Base-by-base conservation (phyloP, 1,139 yeast genomes). In the Suhomyces anneliseae region DNA sequence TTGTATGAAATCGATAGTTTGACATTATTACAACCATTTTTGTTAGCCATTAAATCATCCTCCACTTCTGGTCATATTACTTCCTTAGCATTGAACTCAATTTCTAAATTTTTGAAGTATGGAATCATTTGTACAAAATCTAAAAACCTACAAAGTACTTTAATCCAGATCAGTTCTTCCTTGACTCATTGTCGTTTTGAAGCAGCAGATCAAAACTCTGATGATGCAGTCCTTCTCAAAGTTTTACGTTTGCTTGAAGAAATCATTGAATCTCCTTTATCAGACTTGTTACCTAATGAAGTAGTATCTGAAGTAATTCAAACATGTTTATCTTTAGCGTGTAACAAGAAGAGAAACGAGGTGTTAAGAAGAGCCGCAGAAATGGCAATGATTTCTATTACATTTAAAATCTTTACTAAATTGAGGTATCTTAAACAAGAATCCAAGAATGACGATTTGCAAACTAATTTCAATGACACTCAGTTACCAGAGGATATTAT, bases 141-240 rank as follows among this genome's bases (percentile, higher is more conserved):
- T 62, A 64, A 80, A 64, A 69, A 77, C 69, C 51, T 79, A 36
- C 76, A 73, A 43, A 72, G 67, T 43, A 64, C 85, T 27, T 68
- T 87, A 54, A 74, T 82, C 11, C 86, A 84, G 57, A 74, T 85
- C 47, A 79, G 86, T 15, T 79, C 88, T 14, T 87, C 97, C 0
- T 77, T 95, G 49, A 89, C 98, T 0, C 97, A 90, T 61, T 93
- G 99, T 66, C 81, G 97, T 35, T 95, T 93, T 63, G 98, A 93
- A 69, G 97, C 97, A 1, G 88, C 95, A 0, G 97, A 92, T 61
- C 96, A 90, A 62, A 81, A 86, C 38, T 86, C 92, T 37, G 99
- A 95, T 66, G 99, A 95, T 61, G 89, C 96, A 0, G 95, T 95
- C 6, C 71, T 95, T 45, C 74, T 92, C 45, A 89, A 89, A 59